Conservation (phyloP, 306 rosid genomes). For the Dryas drummondii region DNA sequence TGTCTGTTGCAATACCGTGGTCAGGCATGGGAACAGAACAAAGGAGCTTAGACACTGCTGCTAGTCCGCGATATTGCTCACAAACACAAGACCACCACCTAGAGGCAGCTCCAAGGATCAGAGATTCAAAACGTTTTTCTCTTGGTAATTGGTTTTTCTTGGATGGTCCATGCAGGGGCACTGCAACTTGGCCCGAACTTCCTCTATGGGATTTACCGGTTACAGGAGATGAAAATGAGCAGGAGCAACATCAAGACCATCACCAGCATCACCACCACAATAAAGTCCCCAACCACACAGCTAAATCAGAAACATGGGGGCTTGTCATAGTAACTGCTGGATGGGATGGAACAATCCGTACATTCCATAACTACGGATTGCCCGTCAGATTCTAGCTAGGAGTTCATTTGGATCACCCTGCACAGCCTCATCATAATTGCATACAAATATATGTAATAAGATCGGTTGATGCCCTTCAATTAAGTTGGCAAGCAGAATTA, state of each 20-base stretch:
- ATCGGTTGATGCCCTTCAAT: neutral
- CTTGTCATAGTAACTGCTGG: slow-evolving; percentile 67
- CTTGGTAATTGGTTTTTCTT: slow-evolving; percentile 66
- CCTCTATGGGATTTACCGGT: slow-evolving; percentile 47
- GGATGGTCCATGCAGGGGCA: slow-evolving; percentile 53
- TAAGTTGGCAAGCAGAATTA: slow-evolving; percentile 22
- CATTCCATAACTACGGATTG: slow-evolving; percentile 88
- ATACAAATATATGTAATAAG: neutral
- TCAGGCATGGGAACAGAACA: slow-evolving; percentile 45
- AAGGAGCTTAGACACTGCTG: slow-evolving; percentile 13
- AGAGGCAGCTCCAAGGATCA: slow-evolving; percentile 26
- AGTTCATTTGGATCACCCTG: too few relatives aligned
- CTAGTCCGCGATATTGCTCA: slow-evolving; percentile 21
- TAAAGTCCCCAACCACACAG: slow-evolving; percentile 20
- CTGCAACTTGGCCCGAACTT: slow-evolving; percentile 87
- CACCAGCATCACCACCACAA: slow-evolving; percentile 18
- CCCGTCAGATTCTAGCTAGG: slow-evolving; percentile 51
- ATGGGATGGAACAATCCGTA: slow-evolving; percentile 70
- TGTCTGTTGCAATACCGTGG: slow-evolving; percentile 79
- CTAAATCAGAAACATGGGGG: slow-evolving; percentile 69
- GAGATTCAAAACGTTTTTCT: slow-evolving; percentile 49
- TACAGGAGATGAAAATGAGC: slow-evolving; percentile 32
- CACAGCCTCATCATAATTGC: too few relatives aligned
- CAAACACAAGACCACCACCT: slow-evolving; percentile 16
- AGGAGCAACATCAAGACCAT: neutral